These are phyloP conservation scores for Cymbopogon citratus DNA, from an alignment of 176 grass and related monocot genomes.

Conservation along the genomic window DNA sequence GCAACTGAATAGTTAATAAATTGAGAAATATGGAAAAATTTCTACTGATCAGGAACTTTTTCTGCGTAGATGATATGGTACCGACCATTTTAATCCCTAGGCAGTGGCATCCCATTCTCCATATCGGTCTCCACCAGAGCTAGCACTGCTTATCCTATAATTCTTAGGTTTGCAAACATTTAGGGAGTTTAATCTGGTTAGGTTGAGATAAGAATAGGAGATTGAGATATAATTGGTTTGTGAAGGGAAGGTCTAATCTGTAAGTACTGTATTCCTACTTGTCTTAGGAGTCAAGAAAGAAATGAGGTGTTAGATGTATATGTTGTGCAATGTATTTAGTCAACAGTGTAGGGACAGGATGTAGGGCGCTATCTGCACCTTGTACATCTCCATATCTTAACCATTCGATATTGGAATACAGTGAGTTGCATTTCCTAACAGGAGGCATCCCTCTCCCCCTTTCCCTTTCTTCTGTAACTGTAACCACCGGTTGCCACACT, in stretches of 20 bases:
- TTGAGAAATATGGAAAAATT: background rate
- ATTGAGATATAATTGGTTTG: background rate
- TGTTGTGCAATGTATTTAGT: background rate
- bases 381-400: background rate
- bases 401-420: background rate
- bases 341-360: background rate
- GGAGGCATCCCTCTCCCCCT: background rate
- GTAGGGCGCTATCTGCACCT: background rate
- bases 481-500: background rate
- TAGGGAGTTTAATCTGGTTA: background rate
- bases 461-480: background rate
- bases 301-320: background rate
- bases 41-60: background rate
- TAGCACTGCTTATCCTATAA: background rate
- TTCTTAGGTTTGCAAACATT: background rate
- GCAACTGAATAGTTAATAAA: background rate
- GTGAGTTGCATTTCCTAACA: background rate
- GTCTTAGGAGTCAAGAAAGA: background rate
- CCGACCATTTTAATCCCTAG: background rate
- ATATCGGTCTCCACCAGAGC: conserved; percentile 15
- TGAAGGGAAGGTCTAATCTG: background rate
- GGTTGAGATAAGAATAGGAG: background rate
- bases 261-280: background rate
- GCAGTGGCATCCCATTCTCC: conserved; percentile 6
- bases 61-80: background rate